Evolutionary conservation across 73 alveolate genomes (phyloP).

Genomic region (Uronychia binucleata): DNA sequence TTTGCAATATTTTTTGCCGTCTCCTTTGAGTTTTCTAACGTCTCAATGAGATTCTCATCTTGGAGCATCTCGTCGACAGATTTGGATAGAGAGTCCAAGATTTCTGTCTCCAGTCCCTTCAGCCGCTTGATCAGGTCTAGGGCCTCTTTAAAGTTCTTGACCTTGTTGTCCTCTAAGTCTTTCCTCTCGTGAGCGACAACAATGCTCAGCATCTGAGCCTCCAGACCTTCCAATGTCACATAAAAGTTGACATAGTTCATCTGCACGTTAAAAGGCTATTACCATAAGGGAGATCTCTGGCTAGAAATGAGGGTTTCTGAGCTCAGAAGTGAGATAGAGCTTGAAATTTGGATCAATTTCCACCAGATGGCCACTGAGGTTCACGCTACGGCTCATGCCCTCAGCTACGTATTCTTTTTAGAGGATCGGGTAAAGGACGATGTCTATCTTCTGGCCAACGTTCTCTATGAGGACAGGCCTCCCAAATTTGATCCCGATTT

Average conservation of each 20-base stretch:
- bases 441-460: slow-evolving; percentile 87
- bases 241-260: slow-evolving; percentile 81
- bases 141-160: slow-evolving; percentile 42
- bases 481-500: slow-evolving; percentile 91
- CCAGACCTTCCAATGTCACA: slow-evolving; percentile 79
- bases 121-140: slow-evolving; percentile 18
- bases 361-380: slow-evolving; percentile 81
- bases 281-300: slow-evolving; percentile 83
- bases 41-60: slow-evolving; percentile 89
- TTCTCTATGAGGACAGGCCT: slow-evolving; percentile 94
- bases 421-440: slow-evolving; percentile 89
- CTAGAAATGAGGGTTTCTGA: slow-evolving; percentile 97
- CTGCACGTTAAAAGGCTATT: slow-evolving; percentile 69
- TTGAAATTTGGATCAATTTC: slow-evolving; percentile 84
- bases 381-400: slow-evolving; percentile 77
- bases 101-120: slow-evolving; percentile 40
- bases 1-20: slow-evolving; percentile 75
- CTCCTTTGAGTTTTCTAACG: slow-evolving; percentile 83
- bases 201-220: slow-evolving; percentile 98
- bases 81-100: slow-evolving; percentile 20
- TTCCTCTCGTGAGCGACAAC: slow-evolving; percentile 97
- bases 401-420: slow-evolving; percentile 85
- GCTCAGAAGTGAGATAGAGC: slow-evolving; percentile 96
- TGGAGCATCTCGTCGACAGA: slow-evolving; percentile 69
- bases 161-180: slow-evolving; percentile 70